phyloP scores from a whole-genome alignment of 805 yeast genomes.

The Suhomyces faveliae region DNA sequence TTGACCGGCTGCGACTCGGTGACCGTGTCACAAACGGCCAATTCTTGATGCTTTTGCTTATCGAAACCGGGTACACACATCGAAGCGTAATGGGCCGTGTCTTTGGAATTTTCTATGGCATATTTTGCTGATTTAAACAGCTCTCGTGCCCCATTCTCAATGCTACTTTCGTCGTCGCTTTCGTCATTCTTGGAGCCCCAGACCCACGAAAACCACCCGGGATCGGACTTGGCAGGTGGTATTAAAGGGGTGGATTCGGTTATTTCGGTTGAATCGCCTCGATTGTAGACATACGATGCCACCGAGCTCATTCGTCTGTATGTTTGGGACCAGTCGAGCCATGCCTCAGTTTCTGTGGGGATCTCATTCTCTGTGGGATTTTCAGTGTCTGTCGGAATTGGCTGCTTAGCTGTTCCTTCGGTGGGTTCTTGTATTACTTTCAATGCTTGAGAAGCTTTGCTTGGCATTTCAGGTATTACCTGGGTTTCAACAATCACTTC shows the following conservation, averaged over 20 bases:
- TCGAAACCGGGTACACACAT: slow-evolving; percentile 10
- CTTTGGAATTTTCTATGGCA: slow-evolving; percentile 33
- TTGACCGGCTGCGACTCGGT: slow-evolving; percentile 34
- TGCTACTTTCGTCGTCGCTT: slow-evolving; percentile 14
- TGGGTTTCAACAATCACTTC: neutral
- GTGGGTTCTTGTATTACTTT: no score
- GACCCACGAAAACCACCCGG: slow-evolving; percentile 26
- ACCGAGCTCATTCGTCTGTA: slow-evolving; percentile 15
- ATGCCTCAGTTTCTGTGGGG: slow-evolving; percentile 2
- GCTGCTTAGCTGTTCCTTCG: no score
- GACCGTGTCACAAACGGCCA: slow-evolving; percentile 35
- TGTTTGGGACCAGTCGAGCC: slow-evolving; percentile 13
- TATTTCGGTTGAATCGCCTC: neutral
- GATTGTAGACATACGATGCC: slow-evolving; percentile 11
- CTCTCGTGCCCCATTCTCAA: slow-evolving; percentile 18
- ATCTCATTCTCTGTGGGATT: no score
- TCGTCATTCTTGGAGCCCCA: slow-evolving; percentile 17
- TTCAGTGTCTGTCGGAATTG: no score
- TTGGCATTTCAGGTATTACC: neutral
- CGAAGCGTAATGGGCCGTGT: slow-evolving; percentile 34
- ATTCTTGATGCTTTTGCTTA: slow-evolving; percentile 14
- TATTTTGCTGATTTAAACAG: slow-evolving; percentile 30
- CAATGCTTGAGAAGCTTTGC: no score
- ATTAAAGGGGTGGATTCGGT: neutral
- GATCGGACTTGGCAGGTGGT: neutral